Evolutionary conservation across 441 rosid species (phyloP).

Genomic region (Flueggea neowawraea): DNA sequence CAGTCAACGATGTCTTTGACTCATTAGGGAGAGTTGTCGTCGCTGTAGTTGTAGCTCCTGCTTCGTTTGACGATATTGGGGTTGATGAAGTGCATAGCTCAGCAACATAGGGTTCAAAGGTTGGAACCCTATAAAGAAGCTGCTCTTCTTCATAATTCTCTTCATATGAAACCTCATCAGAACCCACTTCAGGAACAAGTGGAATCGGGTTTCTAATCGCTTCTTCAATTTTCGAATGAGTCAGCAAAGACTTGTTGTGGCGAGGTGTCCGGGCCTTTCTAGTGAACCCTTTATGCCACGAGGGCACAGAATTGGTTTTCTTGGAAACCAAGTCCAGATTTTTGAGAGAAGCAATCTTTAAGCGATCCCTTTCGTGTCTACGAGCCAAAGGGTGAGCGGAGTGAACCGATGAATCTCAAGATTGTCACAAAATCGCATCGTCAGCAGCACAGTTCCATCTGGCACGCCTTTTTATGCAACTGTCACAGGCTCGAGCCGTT

Average conservation of each 20-base stretch:
- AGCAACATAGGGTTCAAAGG: slow-evolving; percentile 53
- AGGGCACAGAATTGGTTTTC: slow-evolving; percentile 22
- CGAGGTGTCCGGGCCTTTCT: slow-evolving; percentile 88
- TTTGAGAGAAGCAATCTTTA: slow-evolving; percentile 56
- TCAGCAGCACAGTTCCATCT: slow-evolving; percentile 97
- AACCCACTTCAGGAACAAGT: slow-evolving; percentile 73
- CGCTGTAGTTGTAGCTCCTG: neutral
- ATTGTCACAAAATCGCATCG: slow-evolving; percentile 94
- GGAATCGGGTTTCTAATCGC: slow-evolving; percentile 20
- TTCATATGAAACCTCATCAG: slow-evolving; percentile 48
- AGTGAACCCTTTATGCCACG: slow-evolving; percentile 85
- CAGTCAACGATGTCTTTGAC: slow-evolving; percentile 9
- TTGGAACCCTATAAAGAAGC: slow-evolving; percentile 80
- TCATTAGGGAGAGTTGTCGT: slow-evolving; percentile 12
- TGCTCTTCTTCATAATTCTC: slow-evolving; percentile 72
- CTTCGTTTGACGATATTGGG: slow-evolving; percentile 26
- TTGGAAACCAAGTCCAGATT: slow-evolving; percentile 4
- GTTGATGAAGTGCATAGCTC: slow-evolving; percentile 36
- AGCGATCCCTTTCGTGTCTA: slow-evolving; percentile 78
- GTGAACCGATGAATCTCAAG: slow-evolving; percentile 80
- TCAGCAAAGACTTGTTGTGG: slow-evolving; percentile 18
- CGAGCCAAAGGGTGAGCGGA: slow-evolving; percentile 83
- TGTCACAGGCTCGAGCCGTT: slow-evolving; percentile 92
- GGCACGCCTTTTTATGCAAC: slow-evolving; percentile 73
- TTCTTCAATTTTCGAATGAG: neutral